Evolutionary conservation across 2,329 filamentous ascomycete species (phyloP).

Genomic region (Colletotrichum lentis): DNA sequence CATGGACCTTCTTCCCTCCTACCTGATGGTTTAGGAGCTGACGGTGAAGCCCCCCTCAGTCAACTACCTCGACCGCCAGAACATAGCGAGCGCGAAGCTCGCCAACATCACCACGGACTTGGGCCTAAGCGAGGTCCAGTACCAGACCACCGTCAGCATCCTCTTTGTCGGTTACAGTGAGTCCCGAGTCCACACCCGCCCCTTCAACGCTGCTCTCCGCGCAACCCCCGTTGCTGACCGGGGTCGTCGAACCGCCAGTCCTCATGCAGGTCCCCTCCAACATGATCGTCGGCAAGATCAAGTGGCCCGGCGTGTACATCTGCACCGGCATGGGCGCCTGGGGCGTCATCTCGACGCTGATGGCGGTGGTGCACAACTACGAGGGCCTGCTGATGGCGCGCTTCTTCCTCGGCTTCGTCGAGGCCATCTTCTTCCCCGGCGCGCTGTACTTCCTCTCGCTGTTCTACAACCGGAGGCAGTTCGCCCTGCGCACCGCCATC

Average conservation of each 20-base stretch:
- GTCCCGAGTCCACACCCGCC: background rate
- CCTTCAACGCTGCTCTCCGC: too few relatives aligned
- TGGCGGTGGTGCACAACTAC: slow-evolving; percentile 57
- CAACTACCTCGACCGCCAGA: slow-evolving; percentile 45
- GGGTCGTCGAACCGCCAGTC: slow-evolving; percentile 30
- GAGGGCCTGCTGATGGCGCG: slow-evolving; percentile 45
- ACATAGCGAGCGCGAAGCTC: slow-evolving; percentile 47
- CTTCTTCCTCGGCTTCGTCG: slow-evolving; percentile 37
- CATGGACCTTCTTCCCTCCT: rapidly evolving
- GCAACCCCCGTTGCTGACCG: background rate
- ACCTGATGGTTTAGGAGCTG: rapidly evolving
- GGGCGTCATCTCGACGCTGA: slow-evolving; percentile 45
- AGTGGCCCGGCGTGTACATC: slow-evolving; percentile 40
- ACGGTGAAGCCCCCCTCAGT: background rate
- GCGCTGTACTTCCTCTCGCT: slow-evolving; percentile 50
- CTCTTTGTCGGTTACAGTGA: slow-evolving; percentile 49
- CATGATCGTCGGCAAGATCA: slow-evolving; percentile 42
- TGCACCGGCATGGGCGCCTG: slow-evolving; percentile 40
- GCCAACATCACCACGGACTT: slow-evolving; percentile 46
- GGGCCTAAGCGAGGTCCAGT: slow-evolving; percentile 44
- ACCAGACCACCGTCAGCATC: slow-evolving; percentile 52
- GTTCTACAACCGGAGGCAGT: slow-evolving; percentile 53
- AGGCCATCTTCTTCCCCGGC: slow-evolving; percentile 51
- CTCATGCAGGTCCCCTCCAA: slow-evolving; percentile 50
- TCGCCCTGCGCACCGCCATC: slow-evolving; percentile 47